These are phyloP conservation scores for Boechera divaricarpa DNA, from an alignment of 345 rosid genomes.

Conservation along the genomic window DNA sequence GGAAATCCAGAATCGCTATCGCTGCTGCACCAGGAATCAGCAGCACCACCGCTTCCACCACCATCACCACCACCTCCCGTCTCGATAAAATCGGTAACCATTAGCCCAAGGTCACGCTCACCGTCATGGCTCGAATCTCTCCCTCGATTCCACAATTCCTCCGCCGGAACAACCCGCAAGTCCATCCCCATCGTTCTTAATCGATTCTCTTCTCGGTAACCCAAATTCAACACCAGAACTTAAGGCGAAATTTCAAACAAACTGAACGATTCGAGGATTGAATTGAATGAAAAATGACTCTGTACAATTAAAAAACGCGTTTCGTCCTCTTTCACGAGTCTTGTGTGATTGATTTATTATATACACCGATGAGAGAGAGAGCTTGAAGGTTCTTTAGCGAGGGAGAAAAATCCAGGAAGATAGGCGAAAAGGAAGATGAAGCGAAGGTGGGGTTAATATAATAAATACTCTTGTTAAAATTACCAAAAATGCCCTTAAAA, in stretches of 20 bases:
- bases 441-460: slow-evolving; percentile 34
- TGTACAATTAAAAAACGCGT: slow-evolving; percentile 24
- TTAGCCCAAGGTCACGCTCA: slow-evolving; percentile 83
- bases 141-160: slow-evolving; percentile 51
- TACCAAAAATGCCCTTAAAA: slow-evolving; percentile 19
- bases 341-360: slow-evolving; percentile 17
- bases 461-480: slow-evolving; percentile 23
- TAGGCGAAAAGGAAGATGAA: slow-evolving; percentile 40
- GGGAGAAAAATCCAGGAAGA: slow-evolving; percentile 40
- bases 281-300: not conserved
- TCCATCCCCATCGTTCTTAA: slow-evolving; percentile 51
- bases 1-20: slow-evolving; percentile 81
- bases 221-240: not conserved
- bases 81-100: slow-evolving; percentile 90
- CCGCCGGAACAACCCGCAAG: slow-evolving; percentile 59
- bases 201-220: not conserved
- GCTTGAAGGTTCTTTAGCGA: slow-evolving; percentile 26
- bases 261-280: not conserved
- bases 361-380: slow-evolving; percentile 1
- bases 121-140: slow-evolving; percentile 80
- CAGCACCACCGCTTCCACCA: slow-evolving; percentile 55
- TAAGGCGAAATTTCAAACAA: slow-evolving; percentile 4
- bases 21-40: slow-evolving; percentile 80
- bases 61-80: slow-evolving; percentile 49
- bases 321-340: slow-evolving; percentile 42